These are phyloP conservation scores for Trichoderma sp. DNA, from an alignment of 2,329 filamentous ascomycete species.

Conservation along the genomic window DNA sequence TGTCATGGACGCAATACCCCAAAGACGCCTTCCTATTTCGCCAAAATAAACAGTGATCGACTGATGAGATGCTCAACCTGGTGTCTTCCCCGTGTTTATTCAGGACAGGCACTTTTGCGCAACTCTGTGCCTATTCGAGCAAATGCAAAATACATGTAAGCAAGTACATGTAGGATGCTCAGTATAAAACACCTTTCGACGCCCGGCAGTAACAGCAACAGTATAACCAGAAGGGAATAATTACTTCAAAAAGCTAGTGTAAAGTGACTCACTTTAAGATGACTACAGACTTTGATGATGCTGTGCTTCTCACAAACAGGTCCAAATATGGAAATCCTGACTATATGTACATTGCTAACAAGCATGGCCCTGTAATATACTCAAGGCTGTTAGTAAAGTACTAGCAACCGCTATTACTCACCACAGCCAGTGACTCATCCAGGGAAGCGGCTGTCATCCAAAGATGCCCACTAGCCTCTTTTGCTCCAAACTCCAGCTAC, in stretches of 20 bases:
- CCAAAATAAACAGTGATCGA: not conserved
- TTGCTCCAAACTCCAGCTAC: not conserved
- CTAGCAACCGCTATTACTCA: not conserved
- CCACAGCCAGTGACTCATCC: constrained; percentile 4
- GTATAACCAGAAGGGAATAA: not conserved
- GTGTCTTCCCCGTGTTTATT: not conserved
- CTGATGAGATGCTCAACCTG: constrained; percentile 3
- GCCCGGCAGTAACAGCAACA: not conserved
- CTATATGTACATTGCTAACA: not conserved
- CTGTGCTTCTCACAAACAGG: not conserved
- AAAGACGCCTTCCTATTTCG: not conserved
- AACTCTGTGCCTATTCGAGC: not conserved
- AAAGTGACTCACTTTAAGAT: constrained; percentile 2
- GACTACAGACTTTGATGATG: constrained; percentile 5
- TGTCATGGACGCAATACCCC: not conserved
- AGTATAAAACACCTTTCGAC: not conserved
- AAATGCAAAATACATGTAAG: not conserved
- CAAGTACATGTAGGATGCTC: not conserved
- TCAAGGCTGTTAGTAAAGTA: not conserved
- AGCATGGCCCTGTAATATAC: accelerated
- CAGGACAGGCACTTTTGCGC: no score
- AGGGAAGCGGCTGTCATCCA: not conserved
- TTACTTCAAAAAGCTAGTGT: not conserved
- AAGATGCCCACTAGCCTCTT: not conserved
- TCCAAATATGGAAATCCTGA: not conserved